Evolutionary conservation across 1,284 basidiomycete species (phyloP).

Genomic region (Leccinum pachyderme): DNA sequence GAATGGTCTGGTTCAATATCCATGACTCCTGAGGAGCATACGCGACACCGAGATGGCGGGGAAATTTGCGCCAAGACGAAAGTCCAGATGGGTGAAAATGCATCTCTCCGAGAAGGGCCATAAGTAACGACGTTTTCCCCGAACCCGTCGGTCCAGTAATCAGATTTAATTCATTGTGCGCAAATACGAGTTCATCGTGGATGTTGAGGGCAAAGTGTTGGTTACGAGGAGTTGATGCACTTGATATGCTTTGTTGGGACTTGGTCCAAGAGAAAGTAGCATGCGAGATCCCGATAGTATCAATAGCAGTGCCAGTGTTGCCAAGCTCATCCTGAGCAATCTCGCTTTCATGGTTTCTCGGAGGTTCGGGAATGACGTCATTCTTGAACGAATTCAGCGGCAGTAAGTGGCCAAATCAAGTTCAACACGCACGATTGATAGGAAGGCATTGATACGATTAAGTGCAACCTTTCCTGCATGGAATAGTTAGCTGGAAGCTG

Average conservation of each 20-base stretch:
- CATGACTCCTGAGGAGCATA: slow-evolving; percentile 68
- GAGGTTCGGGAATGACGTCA: neutral
- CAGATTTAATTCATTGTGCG: slow-evolving; percentile 56
- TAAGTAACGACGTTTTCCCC: slow-evolving; percentile 51
- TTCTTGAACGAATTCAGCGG: slow-evolving; percentile 3
- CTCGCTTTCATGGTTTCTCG: slow-evolving; percentile 6
- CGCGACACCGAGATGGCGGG: slow-evolving; percentile 54
- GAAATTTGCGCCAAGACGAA: slow-evolving; percentile 50
- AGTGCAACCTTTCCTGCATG: slow-evolving; percentile 8
- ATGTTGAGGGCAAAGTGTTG: slow-evolving; percentile 47
- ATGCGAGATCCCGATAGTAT: slow-evolving; percentile 33
- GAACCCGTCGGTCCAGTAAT: slow-evolving; percentile 62
- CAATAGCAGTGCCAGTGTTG: neutral
- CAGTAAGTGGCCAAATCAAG: neutral
- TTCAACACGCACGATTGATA: slow-evolving; percentile 4
- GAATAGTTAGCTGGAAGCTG: neutral
- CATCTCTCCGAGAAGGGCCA: slow-evolving; percentile 51
- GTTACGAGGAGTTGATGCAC: slow-evolving; percentile 17
- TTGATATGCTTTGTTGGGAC: slow-evolving; percentile 6
- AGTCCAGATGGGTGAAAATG: slow-evolving; percentile 7
- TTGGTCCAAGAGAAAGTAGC: slow-evolving; percentile 36
- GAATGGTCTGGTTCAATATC: slow-evolving; percentile 53
- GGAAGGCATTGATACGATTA: slow-evolving; percentile 22
- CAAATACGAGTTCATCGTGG: slow-evolving; percentile 55
- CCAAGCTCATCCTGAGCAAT: neutral